Base-by-base conservation (phyloP, 2,329 filamentous ascomycete species). In the Byssochlamys sp. region DNA sequence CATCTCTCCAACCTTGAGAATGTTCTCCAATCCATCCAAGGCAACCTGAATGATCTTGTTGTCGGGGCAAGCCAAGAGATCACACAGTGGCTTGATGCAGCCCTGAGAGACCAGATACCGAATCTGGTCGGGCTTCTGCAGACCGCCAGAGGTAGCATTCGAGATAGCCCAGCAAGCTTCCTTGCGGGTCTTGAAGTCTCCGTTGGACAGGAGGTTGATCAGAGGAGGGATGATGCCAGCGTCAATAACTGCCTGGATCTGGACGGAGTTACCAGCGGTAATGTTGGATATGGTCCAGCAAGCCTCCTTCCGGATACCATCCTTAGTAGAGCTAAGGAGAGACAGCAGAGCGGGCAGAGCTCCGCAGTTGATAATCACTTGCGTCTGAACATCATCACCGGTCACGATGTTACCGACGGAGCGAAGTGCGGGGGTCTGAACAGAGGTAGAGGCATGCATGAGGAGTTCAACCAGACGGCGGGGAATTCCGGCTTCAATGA, bases 241-340 rank as follows among this genome's bases (percentile, higher is more conserved):
- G 69, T 99, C 94, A 67, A 99, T 88, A 57, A 99, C 94, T 9
- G 91, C 81, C 80, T 99, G 94, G 67, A 99, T 99, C 78, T 99
- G 94, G 58, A 88, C 90, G 39, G 92, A 96, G 81, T 99, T 99
- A 61, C 94, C 94, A 59, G 94, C 94, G 31, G 94, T 99, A 69
- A 99, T 90, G 82, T 99, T 99, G 72, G 91, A 96, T 67, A 99
- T 99, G 54, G 94, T 99, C 94, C 94, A 99, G 85, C 94, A 99
- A 28, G 94, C 94, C 77, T 99, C 94, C 82, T 99, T 99, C 65
- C 94, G 90, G 65, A 99, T 99, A 27, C 94, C 94, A 70, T 99
- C 94, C 83, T 99, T 99, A 70, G 90, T 94, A 35, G 92, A 97
- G 81, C 91, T 92, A 62, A 99, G 80, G 19, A 99, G 86, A 35